Evolutionary conservation across 768 basidiomycete species (phyloP), one percentile per base, ranked within the genome.

Genomic region (Dioszegia crocea): DNA sequence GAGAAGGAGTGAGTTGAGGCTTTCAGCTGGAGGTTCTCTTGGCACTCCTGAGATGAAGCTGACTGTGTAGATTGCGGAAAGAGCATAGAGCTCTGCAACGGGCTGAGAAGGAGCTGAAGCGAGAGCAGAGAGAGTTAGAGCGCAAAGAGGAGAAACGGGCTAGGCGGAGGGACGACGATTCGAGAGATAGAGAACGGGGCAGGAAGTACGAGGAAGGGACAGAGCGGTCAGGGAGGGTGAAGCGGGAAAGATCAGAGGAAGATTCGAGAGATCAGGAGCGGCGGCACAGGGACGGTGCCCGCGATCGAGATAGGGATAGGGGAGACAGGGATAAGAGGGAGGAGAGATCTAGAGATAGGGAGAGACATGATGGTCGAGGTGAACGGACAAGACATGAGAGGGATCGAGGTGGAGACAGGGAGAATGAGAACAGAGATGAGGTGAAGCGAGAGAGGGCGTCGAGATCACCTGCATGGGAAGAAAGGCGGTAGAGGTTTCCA

Each of bases 1-100:
- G 67, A 70, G 65, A 76, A 76, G 55, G 73, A 61, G 75, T 76
- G 56, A 66, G 75, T 62, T n/a, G 9, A 17, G 1, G 6, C 2
- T 24, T 31, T 4, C 19, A 4, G 17, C 16, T 63, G 10, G 8
- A 36, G 30, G 16, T 2, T 27, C 14, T 31, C 9, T 6, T n/a
- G n/a, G n/a, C n/a, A n/a, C n/a, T 29, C 23, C 5, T 36, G 14
- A 31, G 30, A 29, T 3, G 14, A 29, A 21, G 29, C 19, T 60
- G 33, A 45, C 16, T 21, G 23, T 10, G 23, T 39, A 76, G 75
- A n/a, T 51, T 75, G 10, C 59, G 73, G 26, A 66, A 65, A 43
- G 73, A 75, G 45, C 65, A 70, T 30, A 57, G 72, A 50, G 73
- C 66, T 21, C 33, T 74, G 38, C 69, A 66, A 39, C 60, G 64